These are phyloP conservation scores for Monotropa hypopitys DNA, from an alignment of 179 eudicot species.

Conservation along the genomic window DNA sequence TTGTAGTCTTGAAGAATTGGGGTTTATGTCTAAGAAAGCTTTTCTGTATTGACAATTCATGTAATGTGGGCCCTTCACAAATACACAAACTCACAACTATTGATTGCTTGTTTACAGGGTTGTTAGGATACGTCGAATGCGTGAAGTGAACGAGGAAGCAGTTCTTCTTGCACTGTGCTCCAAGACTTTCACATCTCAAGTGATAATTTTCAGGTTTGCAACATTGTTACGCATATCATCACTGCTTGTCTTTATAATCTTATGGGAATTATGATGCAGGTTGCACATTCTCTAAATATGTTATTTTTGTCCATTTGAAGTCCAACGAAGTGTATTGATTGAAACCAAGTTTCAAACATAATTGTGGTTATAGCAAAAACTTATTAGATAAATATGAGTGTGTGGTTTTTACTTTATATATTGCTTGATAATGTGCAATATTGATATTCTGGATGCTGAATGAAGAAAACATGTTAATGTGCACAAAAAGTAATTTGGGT, in stretches of 20 bases:
- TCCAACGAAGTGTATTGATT: neutral
- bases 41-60: too few species aligned
- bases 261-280: neutral
- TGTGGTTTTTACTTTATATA: too few species aligned
- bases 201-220: slow-evolving; percentile 65
- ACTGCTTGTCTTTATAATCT: neutral
- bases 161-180: slow-evolving; percentile 90
- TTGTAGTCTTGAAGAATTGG: neutral
- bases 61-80: too few species aligned
- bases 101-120: slow-evolving; percentile 31
- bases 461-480: too few species aligned
- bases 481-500: too few species aligned
- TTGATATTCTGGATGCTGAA: too few species aligned
- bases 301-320: neutral
- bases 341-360: neutral
- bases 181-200: slow-evolving; percentile 74
- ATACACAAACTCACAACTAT: too few species aligned
- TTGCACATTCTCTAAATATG: neutral
- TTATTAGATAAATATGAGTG: too few species aligned
- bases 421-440: too few species aligned
- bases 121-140: slow-evolving; percentile 77
- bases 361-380: neutral
- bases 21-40: neutral
- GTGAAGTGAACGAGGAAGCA: slow-evolving; percentile 87
- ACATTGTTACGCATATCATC: neutral